Evolutionary conservation across 768 basidiomycete species (phyloP).

Genomic region (Hygrocybe coccinea): DNA sequence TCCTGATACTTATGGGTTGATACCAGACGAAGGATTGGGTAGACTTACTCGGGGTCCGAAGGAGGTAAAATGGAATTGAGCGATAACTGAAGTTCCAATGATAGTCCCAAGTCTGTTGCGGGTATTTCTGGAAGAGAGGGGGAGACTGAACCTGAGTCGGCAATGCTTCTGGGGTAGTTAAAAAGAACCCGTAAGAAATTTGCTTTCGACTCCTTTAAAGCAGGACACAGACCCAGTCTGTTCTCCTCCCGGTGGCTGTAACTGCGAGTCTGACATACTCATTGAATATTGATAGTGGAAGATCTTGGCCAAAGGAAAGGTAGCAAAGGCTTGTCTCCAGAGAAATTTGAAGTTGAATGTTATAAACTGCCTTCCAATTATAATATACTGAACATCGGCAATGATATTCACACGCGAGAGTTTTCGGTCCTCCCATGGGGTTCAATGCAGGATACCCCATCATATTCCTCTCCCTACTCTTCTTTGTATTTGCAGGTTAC

Average conservation of each 20-base stretch:
- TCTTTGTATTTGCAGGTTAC: constrained; percentile 57
- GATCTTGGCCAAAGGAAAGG: too few relatives aligned
- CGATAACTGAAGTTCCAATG: constrained; percentile 40
- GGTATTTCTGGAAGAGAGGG: constrained; percentile 51
- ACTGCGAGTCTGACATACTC: constrained; percentile 15
- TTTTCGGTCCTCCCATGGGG: neutral
- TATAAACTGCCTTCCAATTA: constrained; percentile 29
- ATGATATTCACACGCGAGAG: neutral
- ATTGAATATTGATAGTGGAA: constrained; percentile 13
- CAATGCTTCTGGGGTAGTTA: constrained; percentile 10
- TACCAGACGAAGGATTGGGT: constrained; percentile 12
- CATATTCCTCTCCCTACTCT: constrained; percentile 41
- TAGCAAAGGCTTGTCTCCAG: too few relatives aligned
- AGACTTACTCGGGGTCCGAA: constrained; percentile 44
- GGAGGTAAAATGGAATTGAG: constrained; percentile 40
- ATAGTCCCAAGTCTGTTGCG: constrained; percentile 33
- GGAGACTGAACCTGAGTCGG: constrained; percentile 19
- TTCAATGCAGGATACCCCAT: neutral
- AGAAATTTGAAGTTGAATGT: constrained; percentile 3
- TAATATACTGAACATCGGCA: constrained; percentile 24
- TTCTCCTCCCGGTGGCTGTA: constrained; percentile 14
- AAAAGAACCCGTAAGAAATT: constrained; percentile 11
- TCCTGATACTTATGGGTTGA: constrained; percentile 7
- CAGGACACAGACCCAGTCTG: constrained; percentile 27
- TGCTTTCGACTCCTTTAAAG: constrained; percentile 26